Conservation (phyloP, 257 asterid genomes). For the Nicotiana sylvestris region DNA sequence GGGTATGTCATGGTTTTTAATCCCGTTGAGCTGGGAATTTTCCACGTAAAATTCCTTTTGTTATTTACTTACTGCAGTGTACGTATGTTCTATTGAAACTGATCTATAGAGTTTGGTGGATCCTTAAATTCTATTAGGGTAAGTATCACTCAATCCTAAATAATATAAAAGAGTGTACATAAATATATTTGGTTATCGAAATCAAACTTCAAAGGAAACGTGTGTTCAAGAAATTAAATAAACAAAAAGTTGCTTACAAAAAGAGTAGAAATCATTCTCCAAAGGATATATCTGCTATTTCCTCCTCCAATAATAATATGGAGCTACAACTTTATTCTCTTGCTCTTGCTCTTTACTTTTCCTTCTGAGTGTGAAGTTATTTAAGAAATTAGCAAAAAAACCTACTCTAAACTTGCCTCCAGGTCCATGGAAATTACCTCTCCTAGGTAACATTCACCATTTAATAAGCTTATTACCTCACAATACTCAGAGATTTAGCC, state of each 20-base stretch:
- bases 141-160: neutral
- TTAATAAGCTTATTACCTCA: neutral
- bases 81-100: too few relatives aligned
- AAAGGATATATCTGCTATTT: neutral
- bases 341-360: neutral
- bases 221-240: too few relatives aligned
- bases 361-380: neutral
- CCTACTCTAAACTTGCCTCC: neutral
- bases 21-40: too few relatives aligned
- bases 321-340: neutral
- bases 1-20: too few relatives aligned
- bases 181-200: neutral
- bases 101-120: too few relatives aligned
- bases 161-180: neutral
- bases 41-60: neutral
- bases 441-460: neutral
- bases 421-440: slow-evolving; percentile 7
- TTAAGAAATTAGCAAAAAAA: neutral
- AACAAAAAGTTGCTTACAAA: neutral
- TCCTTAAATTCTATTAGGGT: too few relatives aligned
- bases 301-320: neutral
- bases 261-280: neutral
- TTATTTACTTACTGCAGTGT: neutral
- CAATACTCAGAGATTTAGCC: neutral
- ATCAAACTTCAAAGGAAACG: neutral